Evolutionary conservation across 495 filamentous ascomycete genomes (phyloP).

Genomic region (Penicillium silybi): DNA sequence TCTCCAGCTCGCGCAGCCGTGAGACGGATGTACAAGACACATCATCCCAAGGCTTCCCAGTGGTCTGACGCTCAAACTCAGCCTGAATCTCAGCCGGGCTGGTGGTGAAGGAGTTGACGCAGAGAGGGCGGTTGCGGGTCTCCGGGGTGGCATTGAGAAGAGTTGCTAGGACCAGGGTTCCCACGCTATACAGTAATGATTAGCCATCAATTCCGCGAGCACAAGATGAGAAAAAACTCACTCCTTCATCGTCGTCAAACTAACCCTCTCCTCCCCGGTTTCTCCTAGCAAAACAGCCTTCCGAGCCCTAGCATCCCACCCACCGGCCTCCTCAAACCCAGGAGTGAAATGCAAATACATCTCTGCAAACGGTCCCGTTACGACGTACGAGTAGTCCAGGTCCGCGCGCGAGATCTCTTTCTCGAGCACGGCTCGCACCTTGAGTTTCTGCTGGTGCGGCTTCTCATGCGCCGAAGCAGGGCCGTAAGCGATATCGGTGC

Average conservation of each 20-base stretch:
- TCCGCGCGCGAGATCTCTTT: slow-evolving; percentile 31
- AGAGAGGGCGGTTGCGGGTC: slow-evolving; percentile 52
- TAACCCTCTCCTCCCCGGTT: slow-evolving; percentile 49
- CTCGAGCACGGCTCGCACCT: slow-evolving; percentile 57
- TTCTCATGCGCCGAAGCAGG: slow-evolving; percentile 55
- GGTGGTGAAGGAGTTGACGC: slow-evolving; percentile 67
- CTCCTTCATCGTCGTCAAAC: slow-evolving; percentile 66
- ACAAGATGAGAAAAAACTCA: slow-evolving; percentile 32
- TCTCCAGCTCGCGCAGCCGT: slow-evolving; percentile 49
- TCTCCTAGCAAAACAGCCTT: slow-evolving; percentile 57
- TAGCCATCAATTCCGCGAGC: neutral
- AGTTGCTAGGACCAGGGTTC: slow-evolving; percentile 57
- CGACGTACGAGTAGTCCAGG: slow-evolving; percentile 62
- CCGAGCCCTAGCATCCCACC: slow-evolving; percentile 53
- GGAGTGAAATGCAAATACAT: slow-evolving; percentile 50
- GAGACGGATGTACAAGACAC: slow-evolving; percentile 52
- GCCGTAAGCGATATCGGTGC: slow-evolving; percentile 68
- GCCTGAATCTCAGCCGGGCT: slow-evolving; percentile 57
- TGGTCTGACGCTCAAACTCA: slow-evolving; percentile 65
- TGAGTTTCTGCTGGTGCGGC: slow-evolving; percentile 68
- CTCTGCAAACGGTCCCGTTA: slow-evolving; percentile 67
- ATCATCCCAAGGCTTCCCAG: slow-evolving; percentile 43
- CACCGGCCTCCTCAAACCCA: slow-evolving; percentile 35
- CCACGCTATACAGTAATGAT: slow-evolving; percentile 47
- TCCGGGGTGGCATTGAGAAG: slow-evolving; percentile 49